Evolutionary conservation across 768 basidiomycete species (phyloP), one percentile per base, ranked within the genome.

Genomic region (Macrocybe gigantea): DNA sequence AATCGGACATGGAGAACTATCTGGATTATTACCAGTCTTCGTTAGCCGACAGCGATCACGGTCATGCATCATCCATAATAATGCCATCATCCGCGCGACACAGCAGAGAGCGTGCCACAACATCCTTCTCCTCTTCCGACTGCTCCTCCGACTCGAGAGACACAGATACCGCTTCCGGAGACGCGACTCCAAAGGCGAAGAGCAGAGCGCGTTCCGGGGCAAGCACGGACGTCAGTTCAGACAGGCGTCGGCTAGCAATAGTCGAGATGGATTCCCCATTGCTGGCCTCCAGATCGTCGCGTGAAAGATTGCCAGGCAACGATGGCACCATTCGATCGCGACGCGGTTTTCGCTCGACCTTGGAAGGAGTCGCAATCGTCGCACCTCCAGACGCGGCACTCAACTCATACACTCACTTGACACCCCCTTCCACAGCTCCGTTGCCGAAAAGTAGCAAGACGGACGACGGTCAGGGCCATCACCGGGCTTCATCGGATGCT

Each of bases 351-450:
- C 63, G 69, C 47, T 64, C 69, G 34, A 66, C 64, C 53, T 56
- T 77, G 8, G 62, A 67, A 7, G 78, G 79, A 45, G 70, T 88
- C 22, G 80, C 85, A 45, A 70, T 88, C 53, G 80, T 88, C 50
- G 82, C 83, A 45, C 86, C 85, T 43, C 83, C 85, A 35, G 87
- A 86, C 62, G 81, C 80, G 53, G 72, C 79, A 7, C 73, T 74
- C 11, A 67, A 60, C 40, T 64, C 72, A 10, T 79, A 82, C 56
- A 69, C 77, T 30, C 73, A 75, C 46, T 67, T 82, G 40, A 70
- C 76, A 5, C 76, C 79, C 47, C 79, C 79, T 10, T 60, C 72
- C 14, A 68, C 75, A 30, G 72, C 75, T 9, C 79, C 81, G 51
- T 47, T 29, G 38, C 40, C n/a, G 15, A 32, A n/a, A 29, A 50